Base-by-base conservation (phyloP, 2,329 filamentous ascomycete genomes). In the Aureobasidium sp. region DNA sequence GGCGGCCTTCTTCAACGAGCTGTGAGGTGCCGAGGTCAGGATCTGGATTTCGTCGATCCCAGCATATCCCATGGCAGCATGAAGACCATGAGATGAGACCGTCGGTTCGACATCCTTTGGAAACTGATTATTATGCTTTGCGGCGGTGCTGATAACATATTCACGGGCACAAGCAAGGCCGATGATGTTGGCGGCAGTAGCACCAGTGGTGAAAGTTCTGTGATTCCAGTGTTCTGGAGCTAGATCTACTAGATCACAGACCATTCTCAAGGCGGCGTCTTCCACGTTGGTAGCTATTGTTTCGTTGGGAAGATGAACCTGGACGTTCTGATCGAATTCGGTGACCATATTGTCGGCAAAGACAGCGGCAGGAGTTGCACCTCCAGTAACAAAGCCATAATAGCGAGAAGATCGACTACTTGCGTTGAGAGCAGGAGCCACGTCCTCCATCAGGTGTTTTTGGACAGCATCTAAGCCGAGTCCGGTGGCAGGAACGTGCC, bases 301-400 rank as follows among this genome's bases (percentile, higher is more conserved):
- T 72, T 96, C 89, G 25, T 79, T 77, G 0, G 90, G 87, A 1
- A 96, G 78, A 72, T 97, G 91, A 0, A 96, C 89, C 62, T 87
- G 82, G 5, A 91, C 86, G 72, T 92, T 96, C 71, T 96, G 90
- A 71, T 97, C 92, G 64, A 87, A 82, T 9, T 84, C 82, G 6
- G 86, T 86, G 64, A 93, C 91, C n/a, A 96, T 75, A 65, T 91
- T 88, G 72, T 97, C 93, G 1, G 91, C 92, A 59, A 90, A 83
- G 67, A 88, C 82, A 36, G 91, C 91, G 29, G 91, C 85, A 6
- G 91, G 90, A 0, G 92, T 89, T 8, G 82, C 79, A 14, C 90
- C 89, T 48, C 93, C 93, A 0, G 87, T 96, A 5, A 97, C 88
- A 72, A 97, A 96, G 63, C 91, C 92, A 72, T 90, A 95, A 78